phyloP scores from a whole-genome alignment of 306 rosid genomes.

The Heteromeles arbutifolia region DNA sequence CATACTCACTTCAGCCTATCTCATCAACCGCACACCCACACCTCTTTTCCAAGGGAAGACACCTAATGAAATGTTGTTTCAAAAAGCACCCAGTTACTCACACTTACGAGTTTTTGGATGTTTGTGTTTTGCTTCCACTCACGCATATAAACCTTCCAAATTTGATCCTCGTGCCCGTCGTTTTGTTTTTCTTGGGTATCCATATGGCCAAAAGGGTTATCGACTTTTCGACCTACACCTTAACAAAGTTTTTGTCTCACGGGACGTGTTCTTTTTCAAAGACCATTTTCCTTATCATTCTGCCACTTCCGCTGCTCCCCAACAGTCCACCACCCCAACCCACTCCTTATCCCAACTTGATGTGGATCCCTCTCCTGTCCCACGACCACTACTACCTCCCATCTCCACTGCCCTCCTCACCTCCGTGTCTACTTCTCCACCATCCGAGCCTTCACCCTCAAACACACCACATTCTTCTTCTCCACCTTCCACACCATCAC shows the following conservation, averaged over 20 bases:
- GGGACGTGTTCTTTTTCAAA: background rate
- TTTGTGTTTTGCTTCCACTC: background rate
- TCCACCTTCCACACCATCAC: no score
- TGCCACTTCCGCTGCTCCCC: background rate
- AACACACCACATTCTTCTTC: no score
- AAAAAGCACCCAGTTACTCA: no score
- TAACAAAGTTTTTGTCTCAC: background rate
- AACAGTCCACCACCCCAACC: fast-evolving
- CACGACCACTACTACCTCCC: no score
- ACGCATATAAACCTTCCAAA: background rate
- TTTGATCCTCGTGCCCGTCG: background rate
- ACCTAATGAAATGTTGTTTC: background rate
- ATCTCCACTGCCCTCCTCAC: no score
- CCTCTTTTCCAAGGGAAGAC: background rate
- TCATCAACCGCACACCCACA: background rate
- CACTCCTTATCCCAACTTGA: background rate
- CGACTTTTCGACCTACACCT: background rate
- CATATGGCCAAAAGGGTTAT: background rate
- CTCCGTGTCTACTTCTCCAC: no score
- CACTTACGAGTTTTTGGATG: background rate
- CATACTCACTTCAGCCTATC: background rate
- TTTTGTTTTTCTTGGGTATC: background rate
- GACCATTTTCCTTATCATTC: background rate
- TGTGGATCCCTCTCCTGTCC: background rate
- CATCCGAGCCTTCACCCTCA: no score